These are phyloP conservation scores for Rhizopogon vinicolor DNA, from an alignment of 768 basidiomycete genomes.

Conservation along the genomic window DNA sequence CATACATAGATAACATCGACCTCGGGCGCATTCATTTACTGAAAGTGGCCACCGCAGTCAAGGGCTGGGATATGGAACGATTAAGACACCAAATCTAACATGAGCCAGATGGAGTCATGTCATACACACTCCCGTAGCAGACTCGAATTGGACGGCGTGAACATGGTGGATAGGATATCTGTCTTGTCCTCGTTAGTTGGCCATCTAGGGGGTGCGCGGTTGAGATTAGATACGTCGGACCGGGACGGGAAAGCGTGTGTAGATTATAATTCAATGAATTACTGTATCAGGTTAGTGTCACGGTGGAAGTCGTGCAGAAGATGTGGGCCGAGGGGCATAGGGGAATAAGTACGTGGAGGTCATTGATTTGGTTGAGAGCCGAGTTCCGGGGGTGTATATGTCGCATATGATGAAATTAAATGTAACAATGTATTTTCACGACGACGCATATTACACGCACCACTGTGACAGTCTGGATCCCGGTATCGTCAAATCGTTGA, in stretches of 20 bases:
- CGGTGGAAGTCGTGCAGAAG: slow-evolving; percentile 40
- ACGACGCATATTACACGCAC: slow-evolving; percentile 30
- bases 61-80: slow-evolving; percentile 15
- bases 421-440: background rate
- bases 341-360: slow-evolving; percentile 1
- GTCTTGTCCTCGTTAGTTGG: slow-evolving; percentile 31
- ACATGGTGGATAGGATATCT: slow-evolving; percentile 19
- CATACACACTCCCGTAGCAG: slow-evolving; percentile 22
- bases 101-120: slow-evolving; percentile 16
- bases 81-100: slow-evolving; percentile 42
- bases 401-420: too few species aligned
- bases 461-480: slow-evolving; percentile 45
- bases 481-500: slow-evolving; percentile 75
- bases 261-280: slow-evolving; percentile 29
- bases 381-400: too few species aligned
- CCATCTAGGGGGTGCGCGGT: slow-evolving; percentile 15
- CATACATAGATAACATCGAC: slow-evolving; percentile 35
- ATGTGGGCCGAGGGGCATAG: slow-evolving; percentile 29
- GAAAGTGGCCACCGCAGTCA: slow-evolving; percentile 15
- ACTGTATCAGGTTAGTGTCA: slow-evolving; percentile 42
- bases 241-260: slow-evolving; percentile 18
- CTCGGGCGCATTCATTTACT: slow-evolving; percentile 27
- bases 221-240: slow-evolving; percentile 24
- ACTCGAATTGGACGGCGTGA: slow-evolving; percentile 32
- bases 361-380: slow-evolving; percentile 15